Base-by-base conservation (phyloP, 2,329 filamentous ascomycete species). In the Microdochium bolleyi region DNA sequence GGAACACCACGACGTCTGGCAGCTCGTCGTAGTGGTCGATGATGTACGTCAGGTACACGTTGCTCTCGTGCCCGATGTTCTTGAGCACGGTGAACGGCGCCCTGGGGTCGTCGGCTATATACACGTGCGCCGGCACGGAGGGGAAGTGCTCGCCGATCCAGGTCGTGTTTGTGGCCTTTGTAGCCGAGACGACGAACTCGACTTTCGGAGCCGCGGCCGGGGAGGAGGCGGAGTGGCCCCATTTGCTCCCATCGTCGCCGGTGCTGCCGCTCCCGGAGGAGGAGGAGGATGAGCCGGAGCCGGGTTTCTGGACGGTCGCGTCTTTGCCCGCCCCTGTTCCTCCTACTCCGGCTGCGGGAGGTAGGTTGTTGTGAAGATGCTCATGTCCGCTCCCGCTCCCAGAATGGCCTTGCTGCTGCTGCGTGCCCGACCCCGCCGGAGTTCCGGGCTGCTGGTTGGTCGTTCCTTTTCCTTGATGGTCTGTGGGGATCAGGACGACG, bases 71-170 rank as follows among this genome's bases (percentile, higher is more conserved):
- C 24, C 67, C 67, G 55, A 69, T 67, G 56, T 69, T 69, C 24
- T 61, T 56, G 5, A 62, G 54, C 24, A 75, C 70, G 1, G 68
- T 72, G 59, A 73, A 62, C 8, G 64, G 55, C 5, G 71, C 70
- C 9, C 57, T 53, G 24, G 66, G 61, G 52, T 73, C 65, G 54
- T 75, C 67, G 27, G 70, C 73, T 24, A 74, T 64, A 54, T 75
- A 76, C 49, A 74, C 61, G 44, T 63, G 73, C 24, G 53, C 49
- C 13, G 55, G 53, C 30, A 53, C 55, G 25, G 57, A 60, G 9
- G 60, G 53, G 24, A 65, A 53, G 49, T 58, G 51, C 48, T 60
- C 54, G 16, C 52, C 49, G 24, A 65, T 57, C 63, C 63, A 65
- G 24, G 59, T 58, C n/a, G 60, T 63, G 50, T 64, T 58, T 37